Evolutionary conservation across 768 basidiomycete genomes (phyloP).

Genomic region (Leccinum fibrillosum): DNA sequence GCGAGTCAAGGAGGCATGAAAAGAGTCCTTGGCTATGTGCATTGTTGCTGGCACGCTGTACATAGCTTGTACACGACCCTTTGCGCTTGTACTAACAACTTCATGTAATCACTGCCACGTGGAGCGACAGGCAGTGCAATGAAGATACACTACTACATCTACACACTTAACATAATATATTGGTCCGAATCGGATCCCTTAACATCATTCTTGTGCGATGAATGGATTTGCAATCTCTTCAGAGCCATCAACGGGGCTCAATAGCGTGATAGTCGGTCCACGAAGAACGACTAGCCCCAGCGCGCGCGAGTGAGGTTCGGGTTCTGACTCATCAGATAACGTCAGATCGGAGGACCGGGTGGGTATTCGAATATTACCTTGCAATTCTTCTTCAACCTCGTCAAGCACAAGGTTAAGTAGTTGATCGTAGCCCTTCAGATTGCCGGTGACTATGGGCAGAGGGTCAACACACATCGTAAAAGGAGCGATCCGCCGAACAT

Average conservation of each 20-base stretch:
- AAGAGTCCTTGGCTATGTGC: conserved; percentile 1
- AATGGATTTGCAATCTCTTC: conserved; percentile 95
- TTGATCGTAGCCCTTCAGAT: conserved; percentile 95
- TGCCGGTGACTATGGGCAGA: conserved; percentile 67
- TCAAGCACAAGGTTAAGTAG: conserved; percentile 96
- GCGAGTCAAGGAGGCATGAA: neutral
- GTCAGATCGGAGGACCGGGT: conserved; percentile 12
- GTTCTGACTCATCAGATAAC: conserved; percentile 40
- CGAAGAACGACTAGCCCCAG: conserved; percentile 88
- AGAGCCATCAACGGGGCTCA: conserved; percentile 93
- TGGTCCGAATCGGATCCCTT: neutral
- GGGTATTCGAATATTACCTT: conserved; percentile 42
- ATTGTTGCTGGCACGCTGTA: conserved; percentile 6
- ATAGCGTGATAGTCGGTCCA: conserved; percentile 90
- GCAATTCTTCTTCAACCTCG: conserved; percentile 83
- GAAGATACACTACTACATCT: neutral
- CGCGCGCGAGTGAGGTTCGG: conserved; percentile 57
- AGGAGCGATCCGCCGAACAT: conserved; percentile 1
- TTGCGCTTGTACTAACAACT: conserved; percentile 4
- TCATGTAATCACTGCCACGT: conserved; percentile 20
- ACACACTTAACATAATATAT: too few species aligned
- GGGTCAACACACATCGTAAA: neutral
- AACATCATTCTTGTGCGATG: conserved; percentile 54
- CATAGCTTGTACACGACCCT: conserved; percentile 2
- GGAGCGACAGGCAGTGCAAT: conserved; percentile 7